Conservation (phyloP, 108 stramenopile genomes). For the Cylindrotheca fusiformis region DNA sequence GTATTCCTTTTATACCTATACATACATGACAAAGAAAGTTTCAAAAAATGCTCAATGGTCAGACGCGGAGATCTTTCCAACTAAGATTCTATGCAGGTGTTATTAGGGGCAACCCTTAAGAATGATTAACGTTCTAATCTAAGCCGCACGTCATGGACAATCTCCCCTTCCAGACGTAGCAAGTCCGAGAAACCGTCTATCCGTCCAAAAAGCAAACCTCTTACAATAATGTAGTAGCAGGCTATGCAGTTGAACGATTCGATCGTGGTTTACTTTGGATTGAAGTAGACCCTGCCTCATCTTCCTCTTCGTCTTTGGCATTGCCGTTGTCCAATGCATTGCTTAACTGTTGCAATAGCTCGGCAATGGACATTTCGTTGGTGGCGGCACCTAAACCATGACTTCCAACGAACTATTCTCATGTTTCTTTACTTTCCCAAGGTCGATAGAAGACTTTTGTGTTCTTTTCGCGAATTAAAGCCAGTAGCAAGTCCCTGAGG, state of each 20-base stretch:
- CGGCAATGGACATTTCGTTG: conserved; percentile 42
- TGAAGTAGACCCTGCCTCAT: conserved; percentile 22
- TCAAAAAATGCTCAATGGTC: conserved; percentile 9
- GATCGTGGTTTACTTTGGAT: conserved; percentile 47
- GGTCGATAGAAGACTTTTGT: not conserved
- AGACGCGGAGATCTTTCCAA: conserved; percentile 14
- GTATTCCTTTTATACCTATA: conserved; percentile 45
- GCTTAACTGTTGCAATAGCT: conserved; percentile 38
- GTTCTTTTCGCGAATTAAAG: conserved; percentile 19
- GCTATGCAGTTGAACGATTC: conserved; percentile 46
- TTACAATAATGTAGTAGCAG: conserved; percentile 31
- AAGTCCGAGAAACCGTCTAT: conserved; percentile 55
- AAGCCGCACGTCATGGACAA: conserved; percentile 38
- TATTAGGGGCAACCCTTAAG: not conserved
- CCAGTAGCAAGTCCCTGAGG: conserved; percentile 8
- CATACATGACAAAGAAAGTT: conserved; percentile 7
- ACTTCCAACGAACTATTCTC: conserved; percentile 2
- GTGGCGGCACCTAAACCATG: conserved; percentile 16
- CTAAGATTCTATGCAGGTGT: not conserved
- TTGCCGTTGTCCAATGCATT: conserved; percentile 25
- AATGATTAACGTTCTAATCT: conserved; percentile 6
- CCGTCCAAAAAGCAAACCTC: conserved; percentile 48
- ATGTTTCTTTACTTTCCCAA: conserved; percentile 7
- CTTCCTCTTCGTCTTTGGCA: conserved; percentile 28
- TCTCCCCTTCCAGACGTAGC: conserved; percentile 52